These are phyloP conservation scores for Cryoendolithus antarcticus DNA, from an alignment of 2,329 filamentous ascomycete species.

Conservation along the genomic window DNA sequence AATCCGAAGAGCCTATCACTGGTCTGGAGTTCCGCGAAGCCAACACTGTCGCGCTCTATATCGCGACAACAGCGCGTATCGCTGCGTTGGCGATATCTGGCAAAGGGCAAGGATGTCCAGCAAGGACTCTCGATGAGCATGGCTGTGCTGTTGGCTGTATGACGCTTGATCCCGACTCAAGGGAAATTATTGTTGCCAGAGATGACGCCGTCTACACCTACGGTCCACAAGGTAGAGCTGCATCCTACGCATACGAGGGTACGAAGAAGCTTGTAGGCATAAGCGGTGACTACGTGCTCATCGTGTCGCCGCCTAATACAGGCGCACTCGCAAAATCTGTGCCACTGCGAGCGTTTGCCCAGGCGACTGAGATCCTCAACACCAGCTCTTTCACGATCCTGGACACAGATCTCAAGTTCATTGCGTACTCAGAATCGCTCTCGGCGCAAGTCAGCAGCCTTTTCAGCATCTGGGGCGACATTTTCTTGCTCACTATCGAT, in stretches of 20 bases:
- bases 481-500: slow-evolving; percentile 82
- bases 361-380: slow-evolving; percentile 68
- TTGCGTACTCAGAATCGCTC: slow-evolving; percentile 79
- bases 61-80: slow-evolving; percentile 81
- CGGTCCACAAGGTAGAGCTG: slow-evolving; percentile 68
- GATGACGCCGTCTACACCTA: slow-evolving; percentile 97
- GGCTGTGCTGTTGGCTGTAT: slow-evolving; percentile 91
- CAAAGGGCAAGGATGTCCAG: slow-evolving; percentile 76
- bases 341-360: slow-evolving; percentile 56
- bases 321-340: slow-evolving; percentile 43
- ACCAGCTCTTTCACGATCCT: slow-evolving; percentile 80
- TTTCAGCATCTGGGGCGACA: slow-evolving; percentile 79
- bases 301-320: slow-evolving; percentile 67
- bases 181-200: slow-evolving; percentile 80
- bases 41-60: slow-evolving; percentile 65
- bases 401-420: slow-evolving; percentile 81
- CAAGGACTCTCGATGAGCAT: slow-evolving; percentile 75
- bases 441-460: slow-evolving; percentile 67
- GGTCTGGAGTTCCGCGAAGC: slow-evolving; percentile 66
- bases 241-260: slow-evolving; percentile 82
- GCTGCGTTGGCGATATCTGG: slow-evolving; percentile 78
- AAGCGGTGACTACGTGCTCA: slow-evolving; percentile 73
- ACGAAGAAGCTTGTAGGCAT: slow-evolving; percentile 71
- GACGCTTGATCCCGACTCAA: slow-evolving; percentile 67
- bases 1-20: slow-evolving; percentile 92